Conservation (phyloP, 345 rosid species). For the Angophora floribunda region DNA sequence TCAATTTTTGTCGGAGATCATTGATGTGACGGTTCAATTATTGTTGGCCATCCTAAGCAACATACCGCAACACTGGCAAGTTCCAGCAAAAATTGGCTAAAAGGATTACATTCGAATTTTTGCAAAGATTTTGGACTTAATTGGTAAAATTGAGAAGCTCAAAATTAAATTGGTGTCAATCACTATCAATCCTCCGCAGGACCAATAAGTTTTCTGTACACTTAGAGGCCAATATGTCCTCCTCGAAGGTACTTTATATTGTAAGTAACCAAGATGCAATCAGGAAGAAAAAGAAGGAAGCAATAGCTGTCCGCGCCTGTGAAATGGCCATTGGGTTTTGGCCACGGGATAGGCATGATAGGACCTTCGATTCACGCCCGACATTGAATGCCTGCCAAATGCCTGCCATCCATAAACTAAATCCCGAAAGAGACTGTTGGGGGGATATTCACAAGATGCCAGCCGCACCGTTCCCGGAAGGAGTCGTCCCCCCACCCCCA, state of each 20-base stretch:
- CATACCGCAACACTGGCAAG: too few species aligned
- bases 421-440: neutral
- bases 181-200: too few species aligned
- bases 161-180: accelerated
- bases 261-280: neutral
- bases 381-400: neutral
- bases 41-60: too few species aligned
- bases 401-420: neutral
- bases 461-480: neutral
- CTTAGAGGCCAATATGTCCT: neutral
- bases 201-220: neutral
- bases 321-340: neutral
- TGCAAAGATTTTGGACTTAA: accelerated
- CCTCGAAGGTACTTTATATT: neutral
- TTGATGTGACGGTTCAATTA: neutral
- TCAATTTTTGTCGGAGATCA: accelerated
- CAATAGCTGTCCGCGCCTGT: neutral
- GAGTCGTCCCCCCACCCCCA: neutral
- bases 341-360: neutral
- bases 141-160: neutral
- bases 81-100: accelerated
- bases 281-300: neutral
- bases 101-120: accelerated
- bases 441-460: neutral
- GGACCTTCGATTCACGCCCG: neutral